These are phyloP conservation scores for Aspergillus alliaceus DNA, from an alignment of 2,329 filamentous ascomycete genomes.

Conservation along the genomic window DNA sequence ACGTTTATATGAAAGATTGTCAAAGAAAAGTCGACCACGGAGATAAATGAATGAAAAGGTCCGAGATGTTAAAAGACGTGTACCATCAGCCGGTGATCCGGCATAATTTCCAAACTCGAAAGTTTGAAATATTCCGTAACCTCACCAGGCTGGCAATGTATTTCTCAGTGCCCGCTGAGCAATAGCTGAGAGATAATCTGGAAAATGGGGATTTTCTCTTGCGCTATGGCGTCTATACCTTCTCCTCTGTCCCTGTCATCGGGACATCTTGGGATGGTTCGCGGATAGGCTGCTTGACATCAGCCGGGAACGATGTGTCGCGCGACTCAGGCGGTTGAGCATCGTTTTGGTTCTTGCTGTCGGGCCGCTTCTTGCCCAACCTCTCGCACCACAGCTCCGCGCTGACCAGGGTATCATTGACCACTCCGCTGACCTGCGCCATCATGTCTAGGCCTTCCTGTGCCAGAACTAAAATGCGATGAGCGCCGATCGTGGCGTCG, in stretches of 20 bases:
- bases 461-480: slow-evolving; percentile 79
- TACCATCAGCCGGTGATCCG: background rate
- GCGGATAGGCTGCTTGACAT: slow-evolving; percentile 29
- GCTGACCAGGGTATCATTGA: slow-evolving; percentile 85
- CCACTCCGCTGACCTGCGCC: slow-evolving; percentile 80
- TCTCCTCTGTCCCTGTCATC: slow-evolving; percentile 37
- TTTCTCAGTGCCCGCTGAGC: slow-evolving; percentile 8
- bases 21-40: background rate
- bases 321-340: slow-evolving; percentile 16
- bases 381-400: slow-evolving; percentile 90
- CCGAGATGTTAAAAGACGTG: background rate
- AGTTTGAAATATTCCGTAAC: background rate
- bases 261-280: slow-evolving; percentile 31
- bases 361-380: slow-evolving; percentile 57
- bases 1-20: too few species aligned
- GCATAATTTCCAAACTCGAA: background rate
- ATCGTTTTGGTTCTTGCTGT: slow-evolving; percentile 24
- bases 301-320: slow-evolving; percentile 22
- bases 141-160: background rate
- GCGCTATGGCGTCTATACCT: slow-evolving; percentile 20
- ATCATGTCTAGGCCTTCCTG: slow-evolving; percentile 94
- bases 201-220: background rate
- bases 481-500: slow-evolving; percentile 60
- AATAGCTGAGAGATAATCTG: background rate
- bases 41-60: background rate